Percentiles rank a stretch among this genome's conserved stretches.
Evolutionary conservation across 129 eudicot genomes (phyloP).

Genomic region (Lonicera japonica): DNA sequence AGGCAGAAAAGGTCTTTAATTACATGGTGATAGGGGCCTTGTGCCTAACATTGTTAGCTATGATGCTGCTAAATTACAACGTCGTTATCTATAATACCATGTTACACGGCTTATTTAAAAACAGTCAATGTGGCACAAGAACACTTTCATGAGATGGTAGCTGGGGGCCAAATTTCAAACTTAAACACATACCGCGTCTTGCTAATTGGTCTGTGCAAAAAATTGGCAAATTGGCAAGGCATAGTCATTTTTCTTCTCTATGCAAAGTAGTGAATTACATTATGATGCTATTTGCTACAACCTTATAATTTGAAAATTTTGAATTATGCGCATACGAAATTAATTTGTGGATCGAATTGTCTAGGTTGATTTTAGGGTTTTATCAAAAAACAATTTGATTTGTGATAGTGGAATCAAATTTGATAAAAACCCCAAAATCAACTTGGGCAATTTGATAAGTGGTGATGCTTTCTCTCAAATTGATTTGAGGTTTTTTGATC

Average conservation of each 20-base stretch:
- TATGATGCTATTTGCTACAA: conserved; percentile 7
- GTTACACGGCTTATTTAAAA: conserved; percentile 22
- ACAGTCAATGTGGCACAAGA: conserved; percentile 20
- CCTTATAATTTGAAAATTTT: no score
- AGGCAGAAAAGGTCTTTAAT: conserved; percentile 21
- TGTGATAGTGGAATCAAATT: no score
- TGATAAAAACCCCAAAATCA: no score
- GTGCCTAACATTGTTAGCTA: conserved; percentile 9
- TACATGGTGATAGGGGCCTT: background rate
- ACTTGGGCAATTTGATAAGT: no score
- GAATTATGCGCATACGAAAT: no score
- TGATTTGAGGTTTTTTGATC: no score
- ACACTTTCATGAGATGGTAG: no score
- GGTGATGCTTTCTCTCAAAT: no score
- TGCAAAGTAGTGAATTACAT: conserved; percentile 18
- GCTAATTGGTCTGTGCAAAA: conserved; percentile 37
- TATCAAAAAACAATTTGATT: no score
- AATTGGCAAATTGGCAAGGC: conserved; percentile 30
- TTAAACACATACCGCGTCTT: no score
- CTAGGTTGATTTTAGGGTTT: no score
- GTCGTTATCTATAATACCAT: conserved; percentile 23
- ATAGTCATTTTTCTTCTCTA: conserved; percentile 21
- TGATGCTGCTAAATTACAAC: conserved; percentile 11
- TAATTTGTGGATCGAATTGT: no score
- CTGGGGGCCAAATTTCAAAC: conserved; percentile 2